Base-by-base conservation (phyloP, 2,329 filamentous ascomycete genomes). In the Diplodia seriata region DNA sequence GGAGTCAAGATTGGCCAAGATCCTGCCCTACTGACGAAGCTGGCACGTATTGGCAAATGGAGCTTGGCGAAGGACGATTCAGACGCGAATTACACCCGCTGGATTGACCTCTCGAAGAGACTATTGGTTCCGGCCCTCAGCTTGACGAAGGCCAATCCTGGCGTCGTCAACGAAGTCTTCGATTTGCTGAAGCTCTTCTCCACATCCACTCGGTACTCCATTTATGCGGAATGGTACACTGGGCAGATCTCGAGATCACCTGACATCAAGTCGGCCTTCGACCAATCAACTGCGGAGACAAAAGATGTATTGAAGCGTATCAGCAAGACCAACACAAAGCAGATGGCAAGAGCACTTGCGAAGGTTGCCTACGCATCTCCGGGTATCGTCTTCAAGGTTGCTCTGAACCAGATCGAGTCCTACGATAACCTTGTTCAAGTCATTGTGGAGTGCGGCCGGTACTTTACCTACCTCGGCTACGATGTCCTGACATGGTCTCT, bases 381-480 rank as follows among this genome's bases (percentile, higher is more conserved):
- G 1, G 94, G 94, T 31, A 86, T 97, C 68, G 94, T 98, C 29
- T 97, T 97, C 81, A 89, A 89, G 74, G 91, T 94, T 68, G 93
- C 94, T 7, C 88, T 99, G 68, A 90, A 90, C 70, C 94, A 97
- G 78, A 92, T 97, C 69, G 94, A 99, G 78, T 90, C 91, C 0
- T 99, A 99, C 77, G 91, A 91, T 76, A 99, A 98, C 76, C 86
- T 99, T 69, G 97, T 97, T 68, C 92, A 97, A 70, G 92, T 93
- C 5, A 92, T 99, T 70, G 94, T 98, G 15, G 93, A 97, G 76
- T 97, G 94, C 75, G 93, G 92, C 49, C 90, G 92, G 73, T 97
- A 97, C 77, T 97, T 98, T 73, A 97, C 94, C 1, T 89, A 92
- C 66, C 82, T 99, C 47, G 94, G 92, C 0, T 97, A 97, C 76